Evolutionary conservation across 495 filamentous ascomycete species (phyloP).

Genomic region (Astrothelium subdiscretum): DNA sequence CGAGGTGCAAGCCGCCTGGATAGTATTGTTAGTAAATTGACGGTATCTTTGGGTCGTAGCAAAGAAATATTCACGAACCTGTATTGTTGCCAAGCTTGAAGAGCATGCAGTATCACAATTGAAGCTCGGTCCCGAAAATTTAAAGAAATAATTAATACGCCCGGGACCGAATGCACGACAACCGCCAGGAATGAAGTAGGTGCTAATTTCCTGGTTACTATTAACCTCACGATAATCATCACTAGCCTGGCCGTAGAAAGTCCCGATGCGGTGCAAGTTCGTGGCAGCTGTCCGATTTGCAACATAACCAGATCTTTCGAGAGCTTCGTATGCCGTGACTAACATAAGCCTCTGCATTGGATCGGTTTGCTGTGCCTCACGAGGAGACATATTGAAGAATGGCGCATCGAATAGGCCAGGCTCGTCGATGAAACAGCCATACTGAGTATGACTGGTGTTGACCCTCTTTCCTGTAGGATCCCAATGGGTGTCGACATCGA

Average conservation of each 20-base stretch:
- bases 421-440: slow-evolving; percentile 24
- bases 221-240: slow-evolving; percentile 25
- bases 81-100: slow-evolving; percentile 15
- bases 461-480: slow-evolving; percentile 18
- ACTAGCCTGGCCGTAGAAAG: slow-evolving; percentile 30
- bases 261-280: slow-evolving; percentile 21
- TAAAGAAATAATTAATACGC: slow-evolving; percentile 35
- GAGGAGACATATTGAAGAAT: slow-evolving; percentile 34
- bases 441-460: slow-evolving; percentile 14
- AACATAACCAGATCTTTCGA: slow-evolving; percentile 30
- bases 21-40: too few relatives aligned
- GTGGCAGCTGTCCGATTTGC: slow-evolving; percentile 20
- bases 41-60: background rate
- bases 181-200: slow-evolving; percentile 25
- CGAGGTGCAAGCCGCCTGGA: slow-evolving; percentile 7
- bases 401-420: slow-evolving; percentile 30
- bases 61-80: background rate
- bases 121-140: slow-evolving; percentile 12
- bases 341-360: slow-evolving; percentile 29
- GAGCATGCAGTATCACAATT: slow-evolving; percentile 18
- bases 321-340: slow-evolving; percentile 28
- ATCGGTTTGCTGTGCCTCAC: slow-evolving; percentile 30
- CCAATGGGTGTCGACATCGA: slow-evolving; percentile 13
- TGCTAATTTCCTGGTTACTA: slow-evolving; percentile 20
- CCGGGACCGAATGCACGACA: slow-evolving; percentile 25